Evolutionary conservation across 805 yeast genomes (phyloP).

Genomic region (Candida michaelii): DNA sequence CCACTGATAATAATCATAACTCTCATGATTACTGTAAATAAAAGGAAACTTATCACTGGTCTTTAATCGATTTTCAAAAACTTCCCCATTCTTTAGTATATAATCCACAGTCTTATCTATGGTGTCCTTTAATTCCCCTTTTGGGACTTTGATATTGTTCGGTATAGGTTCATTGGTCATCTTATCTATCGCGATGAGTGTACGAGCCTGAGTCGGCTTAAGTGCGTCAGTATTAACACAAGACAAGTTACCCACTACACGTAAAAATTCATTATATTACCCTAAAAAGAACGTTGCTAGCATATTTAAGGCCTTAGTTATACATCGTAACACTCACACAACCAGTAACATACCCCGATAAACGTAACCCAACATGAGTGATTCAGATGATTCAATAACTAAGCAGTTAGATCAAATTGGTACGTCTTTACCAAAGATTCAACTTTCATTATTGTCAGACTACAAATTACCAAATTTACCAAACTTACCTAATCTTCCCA

Average conservation of each 20-base stretch:
- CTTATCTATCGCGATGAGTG: neutral
- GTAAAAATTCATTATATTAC: too few relatives aligned
- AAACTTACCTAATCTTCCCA: conserved; percentile 14
- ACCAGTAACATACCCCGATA: too few relatives aligned
- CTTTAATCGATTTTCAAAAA: conserved; percentile 60
- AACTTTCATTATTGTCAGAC: conserved; percentile 3
- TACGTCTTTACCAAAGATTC: conserved; percentile 6
- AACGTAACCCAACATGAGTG: conserved; percentile 1
- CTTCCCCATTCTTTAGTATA: conserved; percentile 64
- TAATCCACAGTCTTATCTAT: conserved; percentile 74
- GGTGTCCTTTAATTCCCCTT: conserved; percentile 47
- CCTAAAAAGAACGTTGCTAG: too few relatives aligned
- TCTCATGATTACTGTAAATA: conserved; percentile 52
- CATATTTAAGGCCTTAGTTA: too few relatives aligned
- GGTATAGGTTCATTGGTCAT: conserved; percentile 9
- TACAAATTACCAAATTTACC: conserved; percentile 7
- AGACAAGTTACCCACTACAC: too few relatives aligned
- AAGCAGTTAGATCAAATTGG: conserved; percentile 56
- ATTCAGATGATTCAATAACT: conserved; percentile 39
- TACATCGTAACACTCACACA: too few relatives aligned
- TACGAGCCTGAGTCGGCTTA: too few relatives aligned
- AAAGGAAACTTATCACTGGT: conserved; percentile 65
- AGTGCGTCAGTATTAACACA: too few relatives aligned
- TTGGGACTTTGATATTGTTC: conserved; percentile 39
- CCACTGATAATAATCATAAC: conserved; percentile 57